phyloP scores from a whole-genome alignment of 768 basidiomycete genomes.

The Suillus spraguei region DNA sequence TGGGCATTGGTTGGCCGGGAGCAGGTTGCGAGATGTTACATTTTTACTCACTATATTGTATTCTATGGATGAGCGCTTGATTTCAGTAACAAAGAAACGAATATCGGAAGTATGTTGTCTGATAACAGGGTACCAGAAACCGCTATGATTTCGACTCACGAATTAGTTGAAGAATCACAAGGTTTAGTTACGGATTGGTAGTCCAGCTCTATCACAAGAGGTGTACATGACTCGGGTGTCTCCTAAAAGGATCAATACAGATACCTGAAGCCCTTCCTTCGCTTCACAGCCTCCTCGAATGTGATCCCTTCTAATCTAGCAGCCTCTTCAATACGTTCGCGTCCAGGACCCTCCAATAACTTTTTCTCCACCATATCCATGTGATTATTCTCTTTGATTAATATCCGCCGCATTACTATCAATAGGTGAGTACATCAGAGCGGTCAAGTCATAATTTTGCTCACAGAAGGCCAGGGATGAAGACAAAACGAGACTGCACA shows the following conservation, averaged over 20 bases:
- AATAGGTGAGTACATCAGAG: neutral
- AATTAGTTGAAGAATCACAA: too few relatives aligned
- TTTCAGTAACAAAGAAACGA: too few relatives aligned
- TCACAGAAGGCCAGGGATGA: slow-evolving; percentile 37
- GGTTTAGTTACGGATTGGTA: too few relatives aligned
- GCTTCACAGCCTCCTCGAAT: slow-evolving; percentile 59
- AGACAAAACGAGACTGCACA: slow-evolving; percentile 35
- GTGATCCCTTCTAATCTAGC: slow-evolving; percentile 61
- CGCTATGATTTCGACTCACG: too few relatives aligned
- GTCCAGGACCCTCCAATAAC: slow-evolving; percentile 45
- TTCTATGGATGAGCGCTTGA: too few relatives aligned
- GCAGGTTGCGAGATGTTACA: too few relatives aligned
- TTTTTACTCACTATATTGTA: too few relatives aligned
- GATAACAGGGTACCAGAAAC: too few relatives aligned
- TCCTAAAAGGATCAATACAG: slow-evolving; percentile 50
- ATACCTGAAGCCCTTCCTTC: slow-evolving; percentile 60
- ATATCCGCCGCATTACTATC: slow-evolving; percentile 44
- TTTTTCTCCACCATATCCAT: slow-evolving; percentile 52
- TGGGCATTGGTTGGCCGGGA: too few relatives aligned
- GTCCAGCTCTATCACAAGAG: too few relatives aligned
- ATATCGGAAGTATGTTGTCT: too few relatives aligned
- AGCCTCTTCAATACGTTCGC: slow-evolving; percentile 56
- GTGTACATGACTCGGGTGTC: too few relatives aligned
- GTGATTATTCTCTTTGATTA: slow-evolving; percentile 52
- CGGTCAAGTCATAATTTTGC: slow-evolving; percentile 8